These are phyloP conservation scores for Yamadazyma buinensis DNA, from an alignment of 1,139 yeast species.

Conservation along the genomic window DNA sequence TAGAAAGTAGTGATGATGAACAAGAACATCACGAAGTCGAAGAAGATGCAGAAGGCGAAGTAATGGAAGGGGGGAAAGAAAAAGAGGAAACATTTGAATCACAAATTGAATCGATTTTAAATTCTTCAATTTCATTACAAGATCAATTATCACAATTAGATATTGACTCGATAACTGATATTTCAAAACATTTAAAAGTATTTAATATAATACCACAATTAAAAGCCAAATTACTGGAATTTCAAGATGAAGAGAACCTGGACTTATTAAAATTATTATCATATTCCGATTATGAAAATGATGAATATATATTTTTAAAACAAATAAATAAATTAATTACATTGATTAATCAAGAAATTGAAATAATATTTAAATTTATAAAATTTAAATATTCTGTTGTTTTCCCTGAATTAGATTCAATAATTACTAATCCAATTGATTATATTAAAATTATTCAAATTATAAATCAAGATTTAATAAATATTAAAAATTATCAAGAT, in stretches of 20 bases:
- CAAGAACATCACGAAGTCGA: no score
- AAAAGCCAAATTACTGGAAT: conserved; percentile 19
- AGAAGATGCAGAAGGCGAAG: no score
- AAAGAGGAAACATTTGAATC: conserved; percentile 1
- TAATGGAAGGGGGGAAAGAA: not conserved
- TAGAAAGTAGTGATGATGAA: conserved; percentile 21
- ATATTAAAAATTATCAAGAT: conserved; percentile 29
- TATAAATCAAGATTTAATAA: conserved; percentile 48
- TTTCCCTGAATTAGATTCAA: conserved; percentile 68
- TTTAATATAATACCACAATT: conserved; percentile 26
- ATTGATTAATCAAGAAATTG: conserved; percentile 55
- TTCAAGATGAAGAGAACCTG: conserved; percentile 20
- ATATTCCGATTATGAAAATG: conserved; percentile 28
- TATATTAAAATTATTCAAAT: conserved; percentile 53
- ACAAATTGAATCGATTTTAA: conserved; percentile 9
- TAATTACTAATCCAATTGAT: conserved; percentile 62
- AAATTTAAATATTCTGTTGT: conserved; percentile 53
- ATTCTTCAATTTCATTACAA: conserved; percentile 9
- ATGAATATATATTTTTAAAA: conserved; percentile 48
- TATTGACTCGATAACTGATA: conserved; percentile 5
- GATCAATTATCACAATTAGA: conserved; percentile 8
- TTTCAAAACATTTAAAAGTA: conserved; percentile 19
- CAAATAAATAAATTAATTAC: conserved; percentile 49
- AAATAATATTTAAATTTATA: conserved; percentile 46
- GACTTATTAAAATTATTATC: conserved; percentile 36